These are phyloP conservation scores for Effrenium voratum DNA, from an alignment of 73 alveolate genomes.

Conservation along the genomic window DNA sequence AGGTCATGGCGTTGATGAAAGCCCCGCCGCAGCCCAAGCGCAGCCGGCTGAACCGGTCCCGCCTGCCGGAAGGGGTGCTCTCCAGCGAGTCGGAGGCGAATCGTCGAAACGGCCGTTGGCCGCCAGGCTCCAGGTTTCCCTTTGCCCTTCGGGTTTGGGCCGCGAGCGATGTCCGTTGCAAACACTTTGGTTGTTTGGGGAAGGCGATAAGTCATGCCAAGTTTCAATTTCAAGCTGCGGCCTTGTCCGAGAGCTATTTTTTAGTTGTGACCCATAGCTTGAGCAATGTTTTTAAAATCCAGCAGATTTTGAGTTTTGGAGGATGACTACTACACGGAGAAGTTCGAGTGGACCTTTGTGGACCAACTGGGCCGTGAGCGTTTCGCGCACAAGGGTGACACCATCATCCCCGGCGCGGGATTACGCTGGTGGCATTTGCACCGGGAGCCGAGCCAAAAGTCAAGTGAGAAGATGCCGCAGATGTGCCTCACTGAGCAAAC, in stretches of 20 bases:
- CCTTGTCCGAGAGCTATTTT: too few species aligned
- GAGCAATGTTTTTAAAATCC: too few species aligned
- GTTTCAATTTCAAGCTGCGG: too few species aligned
- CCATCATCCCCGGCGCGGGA: conserved; percentile 93
- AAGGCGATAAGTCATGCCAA: too few species aligned
- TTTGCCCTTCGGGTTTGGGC: too few species aligned
- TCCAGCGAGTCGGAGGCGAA: conserved; percentile 5
- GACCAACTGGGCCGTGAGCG: conserved; percentile 87
- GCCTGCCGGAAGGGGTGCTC: conserved; percentile 72
- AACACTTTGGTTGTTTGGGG: too few species aligned
- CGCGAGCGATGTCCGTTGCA: too few species aligned
- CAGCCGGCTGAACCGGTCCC: conserved; percentile 41
- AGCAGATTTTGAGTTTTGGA: too few species aligned
- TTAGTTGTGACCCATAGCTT: too few species aligned
- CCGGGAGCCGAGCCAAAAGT: conserved; percentile 31
- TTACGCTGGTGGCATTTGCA: conserved; percentile 88
- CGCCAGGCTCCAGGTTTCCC: too few species aligned
- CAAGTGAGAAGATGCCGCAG: background rate
- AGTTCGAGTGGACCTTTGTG: conserved; percentile 58
- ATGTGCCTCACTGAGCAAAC: conserved; percentile 59
- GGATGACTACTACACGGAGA: conserved; percentile 29
- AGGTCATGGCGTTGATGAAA: conserved; percentile 74
- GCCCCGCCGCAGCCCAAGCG: conserved; percentile 66
- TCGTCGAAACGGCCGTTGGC: too few species aligned
- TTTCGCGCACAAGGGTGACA: conserved; percentile 86